phyloP scores from a whole-genome alignment of 208 protist genomes.

The Wallacemonas sp. region DNA sequence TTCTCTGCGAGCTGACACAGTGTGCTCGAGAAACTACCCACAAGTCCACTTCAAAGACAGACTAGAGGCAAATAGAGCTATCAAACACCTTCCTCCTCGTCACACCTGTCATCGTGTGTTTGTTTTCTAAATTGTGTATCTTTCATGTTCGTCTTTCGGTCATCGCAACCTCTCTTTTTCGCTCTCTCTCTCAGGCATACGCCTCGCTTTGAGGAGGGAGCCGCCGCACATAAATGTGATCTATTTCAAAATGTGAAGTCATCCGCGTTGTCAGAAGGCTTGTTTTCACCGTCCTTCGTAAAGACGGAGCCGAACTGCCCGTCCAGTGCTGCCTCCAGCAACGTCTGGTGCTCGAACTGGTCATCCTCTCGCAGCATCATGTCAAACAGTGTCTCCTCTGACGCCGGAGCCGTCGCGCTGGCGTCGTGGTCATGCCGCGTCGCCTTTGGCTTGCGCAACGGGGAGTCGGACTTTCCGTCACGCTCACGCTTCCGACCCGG shows the following conservation, averaged over 20 bases:
- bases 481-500: not conserved
- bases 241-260: slow-evolving; percentile 16
- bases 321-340: slow-evolving; percentile 10
- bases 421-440: not conserved
- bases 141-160: too few species aligned
- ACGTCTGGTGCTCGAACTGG: not conserved
- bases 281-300: not conserved
- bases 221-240: not conserved
- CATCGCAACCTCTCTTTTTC: too few species aligned
- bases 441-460: not conserved
- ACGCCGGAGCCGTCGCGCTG: not conserved
- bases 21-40: too few species aligned
- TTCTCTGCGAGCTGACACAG: too few species aligned
- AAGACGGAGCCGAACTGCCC: slow-evolving; percentile 11
- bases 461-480: too few species aligned
- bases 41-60: too few species aligned
- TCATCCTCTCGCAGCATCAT: slow-evolving; percentile 20
- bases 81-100: too few species aligned
- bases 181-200: too few species aligned
- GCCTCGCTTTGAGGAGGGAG: too few species aligned
- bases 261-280: not conserved
- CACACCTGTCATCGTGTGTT: too few species aligned
- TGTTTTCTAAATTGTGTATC: too few species aligned
- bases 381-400: slow-evolving; percentile 31
- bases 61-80: too few species aligned